Evolutionary conservation across 2,329 filamentous ascomycete species (phyloP).

Genomic region (Akanthomyces dipterigenus): DNA sequence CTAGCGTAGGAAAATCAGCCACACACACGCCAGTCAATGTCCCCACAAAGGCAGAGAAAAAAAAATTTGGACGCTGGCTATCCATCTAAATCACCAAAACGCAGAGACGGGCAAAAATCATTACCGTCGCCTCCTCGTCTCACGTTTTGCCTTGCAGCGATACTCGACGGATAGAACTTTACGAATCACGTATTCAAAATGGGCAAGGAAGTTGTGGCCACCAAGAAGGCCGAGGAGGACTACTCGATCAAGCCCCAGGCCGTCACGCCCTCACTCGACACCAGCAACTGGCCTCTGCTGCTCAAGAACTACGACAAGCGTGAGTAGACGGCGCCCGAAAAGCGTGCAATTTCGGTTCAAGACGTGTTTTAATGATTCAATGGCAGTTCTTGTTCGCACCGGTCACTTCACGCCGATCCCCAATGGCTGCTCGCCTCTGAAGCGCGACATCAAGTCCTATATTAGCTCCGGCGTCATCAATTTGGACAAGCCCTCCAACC

Average conservation of each 20-base stretch:
- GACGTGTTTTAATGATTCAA: constrained; percentile 17
- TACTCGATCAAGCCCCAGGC: constrained; percentile 91
- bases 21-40: constrained; percentile 18
- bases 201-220: constrained; percentile 40
- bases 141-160: constrained; percentile 17
- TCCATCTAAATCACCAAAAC: constrained; percentile 20
- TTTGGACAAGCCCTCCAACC: constrained; percentile 79
- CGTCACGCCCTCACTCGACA: constrained; percentile 69
- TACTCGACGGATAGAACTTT: background rate
- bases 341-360: constrained; percentile 7
- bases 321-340: constrained; percentile 40
- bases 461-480: constrained; percentile 98
- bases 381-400: constrained; percentile 77
- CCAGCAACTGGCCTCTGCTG: constrained; percentile 85
- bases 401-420: constrained; percentile 97
- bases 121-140: constrained; percentile 4
- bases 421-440: constrained; percentile 82
- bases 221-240: constrained; percentile 52
- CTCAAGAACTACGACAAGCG: constrained; percentile 93
- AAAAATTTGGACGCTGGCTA: constrained; percentile 26
- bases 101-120: constrained; percentile 2
- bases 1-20: constrained; percentile 18
- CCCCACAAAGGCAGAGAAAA: constrained; percentile 27
- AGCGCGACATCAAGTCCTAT: constrained; percentile 94
- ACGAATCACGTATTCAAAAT: constrained; percentile 19